Evolutionary conservation across 352 stramenopile species (phyloP), one percentile per base, ranked within the genome.

Genomic region (Phytophthora palmivora): DNA sequence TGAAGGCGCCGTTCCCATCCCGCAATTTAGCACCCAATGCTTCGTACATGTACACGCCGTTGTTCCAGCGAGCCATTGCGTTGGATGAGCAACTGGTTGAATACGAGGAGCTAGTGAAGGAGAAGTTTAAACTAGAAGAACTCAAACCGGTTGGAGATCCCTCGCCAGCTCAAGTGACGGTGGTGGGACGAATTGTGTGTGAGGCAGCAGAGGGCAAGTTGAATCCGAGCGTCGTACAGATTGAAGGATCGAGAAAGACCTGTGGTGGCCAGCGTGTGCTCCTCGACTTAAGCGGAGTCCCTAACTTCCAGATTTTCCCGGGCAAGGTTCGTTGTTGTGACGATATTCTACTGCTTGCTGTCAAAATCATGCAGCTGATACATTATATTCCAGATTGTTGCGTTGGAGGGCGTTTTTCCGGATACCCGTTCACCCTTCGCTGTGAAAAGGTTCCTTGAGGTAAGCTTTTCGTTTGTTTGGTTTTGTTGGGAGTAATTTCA

Each of bases 21-120:
- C 80, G 77, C 16, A 94, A 94, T 53, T 63, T 90, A 41, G 53
- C 73, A 38, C 36, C 79, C 12, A 79, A 82, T 47, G 76, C 76
- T 1, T 70, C 74, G 45, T 95, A 91, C 66, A 95, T 95, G 87
- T 95, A 94, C 72, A 94, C 87, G 9, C 84, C 87, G 26, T 73
- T 85, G 33, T 91, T 91, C 50, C 74, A 94, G 22, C 78, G 85
- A 41, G 85, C 85, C 11, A 74, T 94, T 46, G 83, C 84, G 16
- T 48, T 95, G 39, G 87, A 95, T 50, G 77, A 91, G 16, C 84
- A 93, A 33, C 72, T 95, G 43, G 63, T 78, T 2, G 82, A 91
- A 50, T 94, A 92, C 45, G 84, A 94, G 39, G 76, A 90, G 58
- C 70, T 91, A 5, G 67, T 93, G 7, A 92, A 88, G 54, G 48